phyloP scores from a whole-genome alignment of 2,329 filamentous ascomycete species.

The Aureobasidium zeae region DNA sequence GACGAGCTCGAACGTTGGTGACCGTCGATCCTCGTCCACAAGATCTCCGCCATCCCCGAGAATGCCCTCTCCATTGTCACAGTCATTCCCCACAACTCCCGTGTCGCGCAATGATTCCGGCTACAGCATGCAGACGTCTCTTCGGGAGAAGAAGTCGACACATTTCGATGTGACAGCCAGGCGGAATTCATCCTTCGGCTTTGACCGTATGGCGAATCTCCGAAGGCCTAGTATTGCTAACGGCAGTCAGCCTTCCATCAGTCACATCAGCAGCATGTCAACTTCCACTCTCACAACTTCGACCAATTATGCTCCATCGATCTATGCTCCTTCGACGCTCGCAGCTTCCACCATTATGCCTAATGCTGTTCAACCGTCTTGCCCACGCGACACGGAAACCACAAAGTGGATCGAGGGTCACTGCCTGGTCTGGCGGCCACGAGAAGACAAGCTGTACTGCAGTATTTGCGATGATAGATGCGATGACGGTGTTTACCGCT shows the following conservation, averaged over 20 bases:
- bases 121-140: constrained; percentile 72
- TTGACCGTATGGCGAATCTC: constrained; percentile 59
- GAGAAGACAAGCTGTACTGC: constrained; percentile 55
- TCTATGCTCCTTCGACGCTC: constrained; percentile 77
- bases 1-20: constrained; percentile 50
- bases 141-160: constrained; percentile 88
- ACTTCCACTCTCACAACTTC: constrained; percentile 53
- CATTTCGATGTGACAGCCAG: constrained; percentile 68
- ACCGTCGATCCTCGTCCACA: constrained; percentile 26
- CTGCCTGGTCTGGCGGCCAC: constrained; percentile 58
- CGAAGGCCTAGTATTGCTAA: constrained; percentile 45
- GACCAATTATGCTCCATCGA: constrained; percentile 63
- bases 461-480: constrained; percentile 68
- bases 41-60: constrained; percentile 49
- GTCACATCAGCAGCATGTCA: constrained; percentile 53
- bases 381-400: constrained; percentile 58
- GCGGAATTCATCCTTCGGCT: constrained; percentile 80
- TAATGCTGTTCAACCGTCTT: constrained; percentile 67
- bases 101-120: constrained; percentile 88
- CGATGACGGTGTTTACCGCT: constrained; percentile 65
- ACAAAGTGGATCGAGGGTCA: constrained; percentile 80
- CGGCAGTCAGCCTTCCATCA: constrained; percentile 53
- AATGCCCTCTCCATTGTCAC: constrained; percentile 75
- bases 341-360: constrained; percentile 83
- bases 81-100: constrained; percentile 67